Evolutionary conservation across 2,329 filamentous ascomycete genomes (phyloP).

Genomic region (Pochonia chlamydosporia): DNA sequence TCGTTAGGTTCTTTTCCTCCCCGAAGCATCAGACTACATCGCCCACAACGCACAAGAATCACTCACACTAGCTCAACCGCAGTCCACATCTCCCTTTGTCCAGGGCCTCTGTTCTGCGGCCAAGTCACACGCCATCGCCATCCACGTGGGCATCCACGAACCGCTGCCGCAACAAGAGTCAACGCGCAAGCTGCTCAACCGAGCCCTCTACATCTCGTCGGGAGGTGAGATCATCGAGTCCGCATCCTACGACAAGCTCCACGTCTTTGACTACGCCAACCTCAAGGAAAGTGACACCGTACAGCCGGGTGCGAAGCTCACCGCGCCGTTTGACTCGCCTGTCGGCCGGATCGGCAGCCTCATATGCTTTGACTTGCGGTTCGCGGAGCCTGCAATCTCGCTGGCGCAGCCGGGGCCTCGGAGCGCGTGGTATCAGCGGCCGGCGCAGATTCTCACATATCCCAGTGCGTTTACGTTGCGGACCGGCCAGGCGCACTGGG

Average conservation of each 20-base stretch:
- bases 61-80: constrained; percentile 62
- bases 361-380: constrained; percentile 90
- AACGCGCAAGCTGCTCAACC: constrained; percentile 41
- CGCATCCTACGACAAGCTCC: constrained; percentile 74
- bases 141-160: constrained; percentile 87
- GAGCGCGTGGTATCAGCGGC: constrained; percentile 24
- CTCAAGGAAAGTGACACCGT: constrained; percentile 53
- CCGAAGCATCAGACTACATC: constrained; percentile 89
- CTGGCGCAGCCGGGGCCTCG: constrained; percentile 42
- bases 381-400: constrained; percentile 67
- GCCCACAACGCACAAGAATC: constrained; percentile 62
- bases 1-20: constrained; percentile 72
- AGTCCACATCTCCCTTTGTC: constrained; percentile 66
- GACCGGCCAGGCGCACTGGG: constrained; percentile 84
- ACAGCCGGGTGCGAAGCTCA: constrained; percentile 58
- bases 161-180: constrained; percentile 30
- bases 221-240: constrained; percentile 35
- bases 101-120: constrained; percentile 67
- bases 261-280: constrained; percentile 70
- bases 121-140: constrained; percentile 54
- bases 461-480: constrained; percentile 87
- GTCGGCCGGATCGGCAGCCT: constrained; percentile 71
- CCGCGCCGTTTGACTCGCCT: constrained; percentile 64
- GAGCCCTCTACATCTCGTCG: constrained; percentile 44
- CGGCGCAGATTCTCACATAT: constrained; percentile 74